Evolutionary conservation across 257 asterid species (phyloP).

Genomic region (Solanum peruvianum): DNA sequence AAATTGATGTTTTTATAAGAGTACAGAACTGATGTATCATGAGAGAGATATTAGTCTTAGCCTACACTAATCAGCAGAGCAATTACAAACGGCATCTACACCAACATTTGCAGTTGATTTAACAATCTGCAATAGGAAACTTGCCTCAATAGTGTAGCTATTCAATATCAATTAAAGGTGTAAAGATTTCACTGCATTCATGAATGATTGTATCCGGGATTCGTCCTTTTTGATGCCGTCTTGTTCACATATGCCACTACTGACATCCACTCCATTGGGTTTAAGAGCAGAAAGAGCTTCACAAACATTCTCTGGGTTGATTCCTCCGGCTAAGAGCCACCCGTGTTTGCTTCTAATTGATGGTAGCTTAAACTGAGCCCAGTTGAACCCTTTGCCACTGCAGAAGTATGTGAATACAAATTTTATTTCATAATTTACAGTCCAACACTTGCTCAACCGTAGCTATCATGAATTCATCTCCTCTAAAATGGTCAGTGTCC

Average conservation of each 20-base stretch:
- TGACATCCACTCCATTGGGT: conserved; percentile 83
- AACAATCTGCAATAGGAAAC: background rate
- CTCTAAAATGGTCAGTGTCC: background rate
- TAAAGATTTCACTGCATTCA: conserved; percentile 49
- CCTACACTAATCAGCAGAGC: background rate
- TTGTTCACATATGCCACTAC: conserved; percentile 86
- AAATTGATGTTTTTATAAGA: background rate
- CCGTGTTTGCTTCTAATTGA: conserved; percentile 59
- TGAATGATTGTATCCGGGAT: conserved; percentile 48
- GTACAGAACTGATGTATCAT: background rate
- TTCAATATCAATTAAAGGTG: conserved; percentile 11
- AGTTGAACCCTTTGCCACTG: conserved; percentile 81
- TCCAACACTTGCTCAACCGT: background rate
- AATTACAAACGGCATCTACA: background rate
- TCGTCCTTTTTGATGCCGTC: conserved; percentile 74
- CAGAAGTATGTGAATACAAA: conserved; percentile 1
- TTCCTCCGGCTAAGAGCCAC: conserved; percentile 93
- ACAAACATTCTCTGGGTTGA: conserved; percentile 51
- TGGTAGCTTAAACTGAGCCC: conserved; percentile 72
- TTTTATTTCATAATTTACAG: background rate
- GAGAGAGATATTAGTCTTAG: background rate
- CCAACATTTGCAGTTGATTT: background rate
- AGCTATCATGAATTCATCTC: background rate
- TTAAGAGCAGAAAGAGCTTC: conserved; percentile 59
- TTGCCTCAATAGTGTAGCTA: background rate